Evolutionary conservation across 176 grass and related monocot species (phyloP).

Genomic region (Paspalum notatum): DNA sequence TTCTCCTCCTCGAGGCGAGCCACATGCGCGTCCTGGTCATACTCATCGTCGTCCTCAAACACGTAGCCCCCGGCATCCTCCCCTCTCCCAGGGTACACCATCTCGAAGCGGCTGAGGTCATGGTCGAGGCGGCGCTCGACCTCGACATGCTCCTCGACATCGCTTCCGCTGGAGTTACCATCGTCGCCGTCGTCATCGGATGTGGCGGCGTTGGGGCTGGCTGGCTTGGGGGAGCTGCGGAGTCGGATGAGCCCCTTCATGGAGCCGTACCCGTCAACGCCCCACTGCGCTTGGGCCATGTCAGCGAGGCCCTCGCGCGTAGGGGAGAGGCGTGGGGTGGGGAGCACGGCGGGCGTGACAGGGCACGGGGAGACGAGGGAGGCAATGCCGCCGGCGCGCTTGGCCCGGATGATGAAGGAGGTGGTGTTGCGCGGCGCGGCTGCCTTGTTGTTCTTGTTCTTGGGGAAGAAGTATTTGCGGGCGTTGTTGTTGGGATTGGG

Average conservation of each 20-base stretch:
- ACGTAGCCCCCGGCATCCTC: conserved; percentile 33
- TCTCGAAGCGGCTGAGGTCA: conserved; percentile 92
- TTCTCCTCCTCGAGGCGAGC: conserved; percentile 87
- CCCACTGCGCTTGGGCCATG: conserved; percentile 94
- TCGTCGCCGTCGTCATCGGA: conserved; percentile 58
- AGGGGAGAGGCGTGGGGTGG: conserved; percentile 80
- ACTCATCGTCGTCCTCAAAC: conserved; percentile 59
- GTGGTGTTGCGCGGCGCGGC: conserved; percentile 91
- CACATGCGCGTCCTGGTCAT: conserved; percentile 62
- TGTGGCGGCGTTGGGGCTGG: conserved; percentile 9
- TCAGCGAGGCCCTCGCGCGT: conserved; percentile 80
- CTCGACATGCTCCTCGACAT: conserved; percentile 87
- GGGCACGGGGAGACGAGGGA: conserved; percentile 80
- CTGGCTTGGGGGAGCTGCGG: conserved; percentile 42
- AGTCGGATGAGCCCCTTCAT: conserved; percentile 97
- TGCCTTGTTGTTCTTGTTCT: conserved; percentile 55
- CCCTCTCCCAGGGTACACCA: conserved; percentile 65
- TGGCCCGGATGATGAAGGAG: conserved; percentile 91
- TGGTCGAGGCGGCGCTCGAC: conserved; percentile 91
- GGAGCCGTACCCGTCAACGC: conserved; percentile 87
- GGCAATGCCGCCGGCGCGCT: conserved; percentile 84
- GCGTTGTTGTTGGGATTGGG: conserved; percentile 35
- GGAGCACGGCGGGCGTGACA: conserved; percentile 80
- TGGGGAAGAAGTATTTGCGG: conserved; percentile 65
- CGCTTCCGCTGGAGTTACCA: conserved; percentile 68